phyloP scores from a whole-genome alignment of 495 filamentous ascomycete species.

The Hypoxylon cercidicola region DNA sequence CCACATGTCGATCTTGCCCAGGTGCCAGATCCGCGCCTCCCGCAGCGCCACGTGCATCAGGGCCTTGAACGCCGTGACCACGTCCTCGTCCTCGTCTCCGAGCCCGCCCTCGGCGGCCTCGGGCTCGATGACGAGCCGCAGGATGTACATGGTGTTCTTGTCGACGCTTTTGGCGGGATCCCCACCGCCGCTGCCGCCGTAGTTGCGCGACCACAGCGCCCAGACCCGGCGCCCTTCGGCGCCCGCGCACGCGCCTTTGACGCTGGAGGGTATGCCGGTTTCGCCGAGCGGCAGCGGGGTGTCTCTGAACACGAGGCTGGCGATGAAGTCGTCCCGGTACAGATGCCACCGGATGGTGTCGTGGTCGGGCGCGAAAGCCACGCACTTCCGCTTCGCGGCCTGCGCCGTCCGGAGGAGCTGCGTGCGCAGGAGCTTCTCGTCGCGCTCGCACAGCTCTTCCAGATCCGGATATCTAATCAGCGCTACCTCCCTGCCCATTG shows the following conservation, averaged over 20 bases:
- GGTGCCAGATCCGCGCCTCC: constrained; percentile 56
- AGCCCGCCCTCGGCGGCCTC: constrained; percentile 45
- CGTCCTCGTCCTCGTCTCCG: constrained; percentile 43
- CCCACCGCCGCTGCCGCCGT: constrained; percentile 57
- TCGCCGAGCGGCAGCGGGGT: too few species aligned
- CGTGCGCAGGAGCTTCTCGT: constrained; percentile 62
- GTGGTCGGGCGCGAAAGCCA: constrained; percentile 79
- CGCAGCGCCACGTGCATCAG: constrained; percentile 53
- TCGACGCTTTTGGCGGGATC: constrained; percentile 45
- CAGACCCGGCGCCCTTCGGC: constrained; percentile 64
- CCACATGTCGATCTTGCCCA: constrained; percentile 61
- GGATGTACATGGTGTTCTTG: constrained; percentile 79
- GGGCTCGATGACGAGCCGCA: constrained; percentile 78
- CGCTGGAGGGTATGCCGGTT: background rate
- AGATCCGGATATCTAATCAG: constrained; percentile 64
- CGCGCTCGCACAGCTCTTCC: constrained; percentile 63
- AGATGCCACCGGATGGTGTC: constrained; percentile 86
- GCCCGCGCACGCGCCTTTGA: constrained; percentile 37
- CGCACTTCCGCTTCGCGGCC: constrained; percentile 51
- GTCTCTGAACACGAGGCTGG: too few species aligned
- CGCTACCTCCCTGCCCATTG: constrained; percentile 8
- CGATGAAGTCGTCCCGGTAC: constrained; percentile 85
- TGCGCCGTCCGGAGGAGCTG: constrained; percentile 44
- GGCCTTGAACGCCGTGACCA: constrained; percentile 67
- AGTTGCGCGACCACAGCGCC: constrained; percentile 84